Percentiles rank a stretch among this genome's conserved stretches.
phyloP scores from a whole-genome alignment of 2,329 filamentous ascomycete genomes.

The Rhynchosporium secalis region DNA sequence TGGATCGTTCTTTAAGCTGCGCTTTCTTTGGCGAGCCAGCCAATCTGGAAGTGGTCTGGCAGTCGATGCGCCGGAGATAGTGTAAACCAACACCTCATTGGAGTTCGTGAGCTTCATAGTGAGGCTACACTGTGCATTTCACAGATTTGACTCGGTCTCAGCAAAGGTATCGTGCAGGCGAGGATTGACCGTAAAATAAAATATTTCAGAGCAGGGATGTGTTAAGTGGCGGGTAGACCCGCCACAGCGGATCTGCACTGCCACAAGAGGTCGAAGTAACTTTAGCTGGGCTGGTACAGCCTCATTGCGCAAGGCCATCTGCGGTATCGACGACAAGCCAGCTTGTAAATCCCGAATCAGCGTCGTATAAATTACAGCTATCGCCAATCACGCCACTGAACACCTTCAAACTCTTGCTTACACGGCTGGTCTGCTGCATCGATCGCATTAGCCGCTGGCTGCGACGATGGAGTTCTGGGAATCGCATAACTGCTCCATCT shows the following conservation, averaged over 20 bases:
- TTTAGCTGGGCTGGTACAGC: constrained; percentile 1
- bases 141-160: not conserved
- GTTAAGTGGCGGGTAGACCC: constrained; percentile 22
- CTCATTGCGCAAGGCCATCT: constrained; percentile 11
- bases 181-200: constrained; percentile 10
- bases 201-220: not conserved
- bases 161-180: constrained; percentile 4
- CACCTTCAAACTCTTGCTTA: not conserved
- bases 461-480: constrained; percentile 41
- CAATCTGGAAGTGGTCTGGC: constrained; percentile 90
- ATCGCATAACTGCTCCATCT: constrained; percentile 30
- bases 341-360: not conserved
- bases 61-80: constrained; percentile 86
- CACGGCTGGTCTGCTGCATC: constrained; percentile 1
- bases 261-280: not conserved
- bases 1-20: constrained; percentile 85
- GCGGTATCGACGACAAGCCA: not conserved
- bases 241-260: constrained; percentile 8
- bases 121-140: constrained; percentile 13
- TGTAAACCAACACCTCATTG: constrained; percentile 86
- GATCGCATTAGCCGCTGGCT: constrained; percentile 22
- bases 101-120: constrained; percentile 80
- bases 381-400: not conserved
- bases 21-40: constrained; percentile 86
- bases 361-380: not conserved